Base-by-base conservation (phyloP, 208 protist genomes). In the Acanthamoeba quina region DNA sequence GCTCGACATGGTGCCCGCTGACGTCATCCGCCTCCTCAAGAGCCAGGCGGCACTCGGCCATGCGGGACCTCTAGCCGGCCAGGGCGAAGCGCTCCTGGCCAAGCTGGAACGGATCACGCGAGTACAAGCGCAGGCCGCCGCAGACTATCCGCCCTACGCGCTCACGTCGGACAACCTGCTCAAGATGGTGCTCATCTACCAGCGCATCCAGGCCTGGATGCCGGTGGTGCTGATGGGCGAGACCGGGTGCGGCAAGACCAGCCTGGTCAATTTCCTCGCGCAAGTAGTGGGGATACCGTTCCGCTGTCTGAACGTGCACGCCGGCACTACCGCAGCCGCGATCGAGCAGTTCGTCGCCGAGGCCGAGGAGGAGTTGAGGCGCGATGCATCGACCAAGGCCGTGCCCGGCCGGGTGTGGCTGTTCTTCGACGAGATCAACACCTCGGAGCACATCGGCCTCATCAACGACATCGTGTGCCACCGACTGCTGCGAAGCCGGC, bases 361-460 rank as follows among this genome's bases (percentile, higher is more conserved):
- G 52, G 52, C 52, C 17, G 52, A 56, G 52, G 52, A 56, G 52
- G 52, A 56, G 52, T 56, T 56, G 52, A 10, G 52, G 52, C 52
- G 19, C 15, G 26, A 66, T 13, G 26, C 26, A 60, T 89, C 44
- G 47, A 47, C 47, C 47, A 83, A 56, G 52, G 52, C 52, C 9
- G 52, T 19, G 52, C 52, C 52, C 17, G 52, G 21, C 4, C 60
- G 21, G 62, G 9, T 85, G 31, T 85, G 15, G 47, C 24, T 24
- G 26, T 80, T 94, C 52, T 85, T 94, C 44, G 90, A 94, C 44
- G 90, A 94, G 44, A 24, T 94, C 90, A 94, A 94, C 90, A 94
- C 74, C n/a, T 31, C 7, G n/a, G 52, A 86, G 6, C 10, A 11
- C 10, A 6, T 29, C 4, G 90, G 52, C 29, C 24, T 94, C 54